A percentile compares a stretch with the other conserved stretches of the same genome.
phyloP scores from a whole-genome alignment of 768 basidiomycete species.

The Boletellus ananas region DNA sequence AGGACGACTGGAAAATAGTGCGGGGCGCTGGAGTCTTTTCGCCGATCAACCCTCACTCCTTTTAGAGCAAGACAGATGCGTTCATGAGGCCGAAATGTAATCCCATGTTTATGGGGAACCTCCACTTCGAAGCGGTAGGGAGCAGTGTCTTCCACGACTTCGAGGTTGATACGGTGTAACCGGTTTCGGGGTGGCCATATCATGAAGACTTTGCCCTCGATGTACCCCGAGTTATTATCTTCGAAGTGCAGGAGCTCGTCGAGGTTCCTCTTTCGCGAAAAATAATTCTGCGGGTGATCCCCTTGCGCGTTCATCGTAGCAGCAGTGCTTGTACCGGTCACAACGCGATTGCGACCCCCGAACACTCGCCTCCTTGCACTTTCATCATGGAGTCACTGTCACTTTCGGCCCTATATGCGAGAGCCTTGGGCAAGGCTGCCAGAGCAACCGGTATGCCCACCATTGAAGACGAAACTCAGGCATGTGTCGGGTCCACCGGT shows the following conservation, averaged over 20 bases:
- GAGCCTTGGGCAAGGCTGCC: conserved; percentile 36
- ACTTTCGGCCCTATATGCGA: conserved; percentile 37
- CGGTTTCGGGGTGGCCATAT: conserved; percentile 35
- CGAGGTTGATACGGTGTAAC: conserved; percentile 32
- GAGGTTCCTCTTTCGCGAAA: conserved; percentile 28
- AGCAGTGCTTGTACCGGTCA: no score
- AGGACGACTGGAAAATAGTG: conserved; percentile 40
- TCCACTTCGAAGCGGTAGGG: conserved; percentile 37
- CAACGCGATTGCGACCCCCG: conserved; percentile 1
- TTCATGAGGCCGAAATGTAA: conserved; percentile 42
- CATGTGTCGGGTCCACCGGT: conserved; percentile 11
- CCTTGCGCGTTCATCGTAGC: conserved; percentile 7
- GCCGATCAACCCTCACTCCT: conserved; percentile 36
- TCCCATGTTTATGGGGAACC: conserved; percentile 31
- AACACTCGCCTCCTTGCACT: conserved; percentile 4
- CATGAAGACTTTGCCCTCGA: conserved; percentile 44
- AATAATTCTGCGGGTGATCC: conserved; percentile 8
- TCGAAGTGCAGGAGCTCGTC: conserved; percentile 32
- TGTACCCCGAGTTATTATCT: conserved; percentile 35
- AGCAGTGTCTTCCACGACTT: conserved; percentile 13
- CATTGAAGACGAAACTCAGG: conserved; percentile 45
- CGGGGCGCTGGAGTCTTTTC: conserved; percentile 23
- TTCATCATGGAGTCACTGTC: conserved; percentile 23
- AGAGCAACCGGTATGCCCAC: conserved; percentile 40
- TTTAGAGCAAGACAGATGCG: conserved; percentile 46